Evolutionary conservation across 495 filamentous ascomycete genomes (phyloP), one percentile per base, ranked within the genome.

Genomic region (Penicillium flavigenum): DNA sequence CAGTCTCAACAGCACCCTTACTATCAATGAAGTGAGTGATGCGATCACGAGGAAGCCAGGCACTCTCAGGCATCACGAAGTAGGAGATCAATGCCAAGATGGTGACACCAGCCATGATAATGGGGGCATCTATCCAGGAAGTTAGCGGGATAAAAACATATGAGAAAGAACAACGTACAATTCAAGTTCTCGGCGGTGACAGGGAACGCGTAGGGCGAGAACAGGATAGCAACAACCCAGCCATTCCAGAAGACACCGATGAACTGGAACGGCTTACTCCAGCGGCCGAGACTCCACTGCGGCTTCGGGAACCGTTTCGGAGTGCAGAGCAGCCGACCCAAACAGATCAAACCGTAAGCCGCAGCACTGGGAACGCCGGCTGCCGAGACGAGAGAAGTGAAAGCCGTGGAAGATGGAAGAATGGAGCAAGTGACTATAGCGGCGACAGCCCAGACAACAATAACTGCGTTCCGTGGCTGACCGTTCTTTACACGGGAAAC

Each of bases 391-490:
- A 83, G 76, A 4, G 79, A 81, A 5, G 75, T 80, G 72, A 83
- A 83, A 14, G 80, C 80, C 22, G 82, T 79, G 54, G 68, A 70
- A 0, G 79, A 82, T 5, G 79, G 75, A 24, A 83, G 68, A 50
- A 83, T 75, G 8, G 80, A 81, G 72, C 79, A 82, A 11, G 76
- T 77, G 29, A 83, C 60, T 9, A 82, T 57, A 4, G 79, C 71
- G 1, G 75, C 74, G 12, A 83, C 77, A 24, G 45, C 69, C 72
- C 78, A 81, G 58, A 83, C 79, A 24, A 83, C 78, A 48, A 79
- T 79, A 36, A 82, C 76, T 22, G 80, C 80, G 61, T 83, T 82
- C 46, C 72, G 78, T 3, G 80, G 80, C 54, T 82, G 77, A 55
- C 78, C 80, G 39, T 70, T 61, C 20, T 81, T 69, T 7, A 83